phyloP scores from a whole-genome alignment of 805 yeast genomes.

The Starmerella geochares region DNA sequence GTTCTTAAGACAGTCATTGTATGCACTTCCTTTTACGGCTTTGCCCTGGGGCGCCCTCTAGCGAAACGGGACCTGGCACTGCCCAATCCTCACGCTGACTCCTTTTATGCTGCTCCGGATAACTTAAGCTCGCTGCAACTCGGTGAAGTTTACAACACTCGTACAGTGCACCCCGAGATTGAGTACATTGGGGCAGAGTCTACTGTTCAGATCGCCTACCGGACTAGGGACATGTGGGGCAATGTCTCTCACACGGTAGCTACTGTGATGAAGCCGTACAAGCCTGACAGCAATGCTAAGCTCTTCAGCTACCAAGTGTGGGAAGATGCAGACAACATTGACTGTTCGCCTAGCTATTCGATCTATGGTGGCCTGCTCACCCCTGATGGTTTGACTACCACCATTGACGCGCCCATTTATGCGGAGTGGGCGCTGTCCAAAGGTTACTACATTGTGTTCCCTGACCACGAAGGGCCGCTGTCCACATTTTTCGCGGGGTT shows the following conservation, averaged over 20 bases:
- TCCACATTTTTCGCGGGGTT: slow-evolving; percentile 22
- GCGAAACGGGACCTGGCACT: neutral
- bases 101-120: slow-evolving; percentile 16
- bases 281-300: slow-evolving; percentile 5
- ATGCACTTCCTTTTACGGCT: too few species aligned
- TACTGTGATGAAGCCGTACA: neutral
- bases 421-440: slow-evolving; percentile 15
- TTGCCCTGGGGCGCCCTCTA: neutral
- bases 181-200: neutral
- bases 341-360: slow-evolving; percentile 27
- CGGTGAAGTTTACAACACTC: slow-evolving; percentile 13
- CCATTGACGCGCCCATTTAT: slow-evolving; percentile 8
- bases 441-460: slow-evolving; percentile 18
- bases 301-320: slow-evolving; percentile 25
- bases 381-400: slow-evolving; percentile 9
- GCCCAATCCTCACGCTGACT: slow-evolving; percentile 12
- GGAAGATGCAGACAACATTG: slow-evolving; percentile 24
- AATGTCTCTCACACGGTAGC: neutral
- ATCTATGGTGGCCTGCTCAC: slow-evolving; percentile 13
- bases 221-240: neutral
- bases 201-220: neutral
- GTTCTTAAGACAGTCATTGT: neutral
- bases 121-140: slow-evolving; percentile 1
- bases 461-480: slow-evolving; percentile 29
- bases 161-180: neutral